Percentiles rank a stretch among this genome's conserved stretches.
phyloP scores from a whole-genome alignment of 2,329 filamentous ascomycete genomes.

The Ascocoryne sarcoides region DNA sequence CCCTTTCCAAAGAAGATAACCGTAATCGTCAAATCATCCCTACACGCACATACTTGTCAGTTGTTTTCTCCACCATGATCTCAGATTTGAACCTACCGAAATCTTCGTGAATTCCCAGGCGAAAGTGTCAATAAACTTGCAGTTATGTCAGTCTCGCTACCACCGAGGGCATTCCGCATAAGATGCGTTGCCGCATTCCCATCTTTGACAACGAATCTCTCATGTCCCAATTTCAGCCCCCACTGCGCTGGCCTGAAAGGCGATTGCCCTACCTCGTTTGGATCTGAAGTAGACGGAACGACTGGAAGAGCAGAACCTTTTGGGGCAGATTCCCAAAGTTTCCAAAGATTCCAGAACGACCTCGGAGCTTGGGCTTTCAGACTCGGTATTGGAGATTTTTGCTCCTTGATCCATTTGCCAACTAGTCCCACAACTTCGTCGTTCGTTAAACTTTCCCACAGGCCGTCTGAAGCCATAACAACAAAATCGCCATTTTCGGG shows the following conservation, averaged over 20 bases:
- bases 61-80: background rate
- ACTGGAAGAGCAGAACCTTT: too few species aligned
- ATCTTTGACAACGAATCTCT: conserved; percentile 2
- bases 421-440: conserved; percentile 50
- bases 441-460: conserved; percentile 54
- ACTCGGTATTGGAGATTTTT: background rate
- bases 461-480: conserved; percentile 57
- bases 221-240: conserved; percentile 1
- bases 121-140: background rate
- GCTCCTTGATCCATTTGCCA: conserved; percentile 6
- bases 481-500: conserved; percentile 41
- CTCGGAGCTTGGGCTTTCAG: background rate
- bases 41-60: background rate
- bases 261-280: background rate
- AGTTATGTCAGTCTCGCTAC: background rate
- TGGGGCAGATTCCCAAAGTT: background rate
- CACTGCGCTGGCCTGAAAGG: background rate
- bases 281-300: background rate
- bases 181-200: conserved; percentile 4
- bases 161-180: conserved; percentile 5
- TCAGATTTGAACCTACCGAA: background rate
- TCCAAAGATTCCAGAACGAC: background rate
- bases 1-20: conserved; percentile 1
- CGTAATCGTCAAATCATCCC: background rate
- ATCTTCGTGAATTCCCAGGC: background rate